A percentile compares a stretch with the other conserved stretches of the same genome.
Conservation (phyloP, 2,329 filamentous ascomycete species). For the Hypoxylon sp. region DNA sequence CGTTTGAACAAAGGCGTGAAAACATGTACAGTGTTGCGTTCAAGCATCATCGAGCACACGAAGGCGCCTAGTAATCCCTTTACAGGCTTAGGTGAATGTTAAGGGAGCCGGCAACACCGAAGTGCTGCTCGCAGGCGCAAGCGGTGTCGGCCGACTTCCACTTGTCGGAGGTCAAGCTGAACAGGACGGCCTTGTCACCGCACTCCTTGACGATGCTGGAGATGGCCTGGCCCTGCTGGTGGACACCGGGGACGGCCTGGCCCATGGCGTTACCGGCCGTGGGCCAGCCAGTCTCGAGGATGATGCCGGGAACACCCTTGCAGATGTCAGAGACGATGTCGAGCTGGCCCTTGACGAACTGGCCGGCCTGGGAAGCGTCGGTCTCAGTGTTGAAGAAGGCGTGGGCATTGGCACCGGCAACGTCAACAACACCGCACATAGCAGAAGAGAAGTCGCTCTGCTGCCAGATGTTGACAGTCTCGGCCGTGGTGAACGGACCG, state of each 20-base stretch:
- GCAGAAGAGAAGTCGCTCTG: conserved; percentile 61
- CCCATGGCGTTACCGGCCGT: conserved; percentile 74
- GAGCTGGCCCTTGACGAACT: conserved; percentile 79
- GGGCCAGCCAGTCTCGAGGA: conserved; percentile 94
- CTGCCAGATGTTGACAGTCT: conserved; percentile 82
- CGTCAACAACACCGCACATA: conserved; percentile 78
- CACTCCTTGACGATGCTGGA: conserved; percentile 70
- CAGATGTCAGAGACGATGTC: conserved; percentile 74
- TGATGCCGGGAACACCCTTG: conserved; percentile 69
- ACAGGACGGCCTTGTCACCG: conserved; percentile 78
- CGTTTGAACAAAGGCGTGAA: conserved; percentile 32
- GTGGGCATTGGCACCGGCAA: conserved; percentile 88
- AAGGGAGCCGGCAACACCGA: conserved; percentile 48
- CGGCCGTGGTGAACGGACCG: conserved; percentile 82
- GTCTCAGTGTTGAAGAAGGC: conserved; percentile 87
- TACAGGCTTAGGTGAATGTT: conserved; percentile 40
- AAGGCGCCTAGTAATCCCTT: neutral
- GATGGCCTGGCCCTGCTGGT: conserved; percentile 77
- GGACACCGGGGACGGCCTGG: conserved; percentile 69
- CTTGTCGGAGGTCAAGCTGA: conserved; percentile 78
- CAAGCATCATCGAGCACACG: conserved; percentile 1
- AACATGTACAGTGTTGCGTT: conserved; percentile 28
- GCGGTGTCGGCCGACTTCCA: conserved; percentile 77
- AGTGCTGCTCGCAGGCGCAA: conserved; percentile 80
- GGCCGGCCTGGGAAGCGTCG: conserved; percentile 70